These are phyloP conservation scores for Aristolochia californica DNA, from an alignment of 164 flowering plant species.

Conservation along the genomic window DNA sequence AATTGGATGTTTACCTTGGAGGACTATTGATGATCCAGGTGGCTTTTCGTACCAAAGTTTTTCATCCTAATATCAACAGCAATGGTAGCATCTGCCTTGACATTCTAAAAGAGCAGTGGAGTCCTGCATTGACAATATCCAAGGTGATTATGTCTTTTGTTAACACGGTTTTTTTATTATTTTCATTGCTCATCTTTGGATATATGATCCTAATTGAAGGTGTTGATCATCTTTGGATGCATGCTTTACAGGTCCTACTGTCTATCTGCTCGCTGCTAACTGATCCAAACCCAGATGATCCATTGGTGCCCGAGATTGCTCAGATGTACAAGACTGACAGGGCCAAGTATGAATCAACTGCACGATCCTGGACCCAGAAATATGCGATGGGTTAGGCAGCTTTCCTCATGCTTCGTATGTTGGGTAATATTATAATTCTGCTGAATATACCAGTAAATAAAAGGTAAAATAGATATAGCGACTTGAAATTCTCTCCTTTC, in stretches of 20 bases:
- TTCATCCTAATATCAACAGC: constrained; percentile 56
- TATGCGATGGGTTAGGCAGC: constrained; percentile 43
- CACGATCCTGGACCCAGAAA: constrained; percentile 60
- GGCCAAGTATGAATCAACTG: constrained; percentile 45
- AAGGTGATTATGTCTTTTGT: constrained; percentile 24
- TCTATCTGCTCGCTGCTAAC: constrained; percentile 54
- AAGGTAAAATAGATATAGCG: background rate
- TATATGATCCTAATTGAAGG: too few relatives aligned
- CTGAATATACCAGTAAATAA: constrained; percentile 15
- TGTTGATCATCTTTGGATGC: background rate
- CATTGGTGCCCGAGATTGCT: constrained; percentile 63
- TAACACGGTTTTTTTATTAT: background rate
- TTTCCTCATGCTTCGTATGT: too few relatives aligned
- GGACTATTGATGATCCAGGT: constrained; percentile 21
- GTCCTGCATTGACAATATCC: constrained; percentile 56
- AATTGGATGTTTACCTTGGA: too few relatives aligned
- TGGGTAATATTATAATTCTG: background rate
- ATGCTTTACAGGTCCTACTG: constrained; percentile 32
- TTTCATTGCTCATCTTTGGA: background rate
- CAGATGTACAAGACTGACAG: constrained; percentile 58
- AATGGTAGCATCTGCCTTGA: constrained; percentile 59
- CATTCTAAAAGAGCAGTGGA: constrained; percentile 62
- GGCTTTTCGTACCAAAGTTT: constrained; percentile 48
- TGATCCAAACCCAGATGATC: constrained; percentile 63
- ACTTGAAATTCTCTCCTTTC: background rate